These are phyloP conservation scores for Parastagonospora nodorum DNA, from an alignment of 2,329 filamentous ascomycete genomes.

Conservation along the genomic window DNA sequence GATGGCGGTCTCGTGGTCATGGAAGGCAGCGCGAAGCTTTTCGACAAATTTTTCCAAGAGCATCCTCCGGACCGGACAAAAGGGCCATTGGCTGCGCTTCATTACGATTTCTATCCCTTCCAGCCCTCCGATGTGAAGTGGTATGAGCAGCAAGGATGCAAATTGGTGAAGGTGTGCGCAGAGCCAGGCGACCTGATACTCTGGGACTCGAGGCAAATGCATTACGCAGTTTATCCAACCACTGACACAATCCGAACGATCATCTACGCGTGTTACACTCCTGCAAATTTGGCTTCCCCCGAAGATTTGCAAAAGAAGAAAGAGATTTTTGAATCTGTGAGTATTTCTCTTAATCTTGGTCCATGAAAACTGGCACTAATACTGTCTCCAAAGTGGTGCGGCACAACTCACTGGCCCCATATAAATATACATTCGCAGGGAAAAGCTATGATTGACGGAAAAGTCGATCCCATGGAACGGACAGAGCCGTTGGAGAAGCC, in stretches of 20 bases:
- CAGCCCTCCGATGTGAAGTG: constrained; percentile 49
- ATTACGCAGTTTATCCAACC: constrained; percentile 39
- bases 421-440: constrained; percentile 20
- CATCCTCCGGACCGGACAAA: constrained; percentile 20
- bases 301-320: constrained; percentile 23
- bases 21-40: constrained; percentile 49
- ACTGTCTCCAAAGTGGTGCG: too few species aligned
- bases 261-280: constrained; percentile 23
- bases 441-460: constrained; percentile 13
- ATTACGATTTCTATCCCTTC: constrained; percentile 43
- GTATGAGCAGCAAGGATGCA: constrained; percentile 49
- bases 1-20: constrained; percentile 55
- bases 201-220: constrained; percentile 56
- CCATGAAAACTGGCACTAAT: too few species aligned
- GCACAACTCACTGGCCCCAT: constrained; percentile 29
- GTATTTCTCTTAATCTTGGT: too few species aligned
- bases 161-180: constrained; percentile 47
- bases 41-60: constrained; percentile 11
- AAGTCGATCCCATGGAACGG: constrained; percentile 15
- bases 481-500: constrained; percentile 24
- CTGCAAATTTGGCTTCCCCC: constrained; percentile 12
- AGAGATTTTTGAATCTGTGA: not conserved
- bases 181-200: constrained; percentile 54
- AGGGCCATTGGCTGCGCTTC: not conserved
- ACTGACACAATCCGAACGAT: constrained; percentile 17